Evolutionary conservation across 2,329 filamentous ascomycete genomes (phyloP), one percentile per base, ranked within the genome.

Genomic region (Fusarium nodosum): DNA sequence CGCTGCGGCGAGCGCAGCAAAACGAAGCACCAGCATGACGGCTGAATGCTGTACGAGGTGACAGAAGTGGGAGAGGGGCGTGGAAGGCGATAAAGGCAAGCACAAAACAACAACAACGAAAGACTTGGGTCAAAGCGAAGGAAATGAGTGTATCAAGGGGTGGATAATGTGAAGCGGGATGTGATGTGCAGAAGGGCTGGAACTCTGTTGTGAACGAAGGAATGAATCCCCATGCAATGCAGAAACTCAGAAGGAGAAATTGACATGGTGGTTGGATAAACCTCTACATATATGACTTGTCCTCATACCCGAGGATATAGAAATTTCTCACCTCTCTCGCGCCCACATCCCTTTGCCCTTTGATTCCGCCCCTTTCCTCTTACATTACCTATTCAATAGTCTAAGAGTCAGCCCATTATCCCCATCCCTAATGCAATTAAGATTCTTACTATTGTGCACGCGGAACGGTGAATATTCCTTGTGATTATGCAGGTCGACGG

Each of bases 1-100:
- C 38, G 69, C 60, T 61, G 66, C 71, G 64, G 56, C 46, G n/a
- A 73, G 64, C 48, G 60, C 69, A 64, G 51, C 66, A 68, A 58
- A 39, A 18, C 58, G 63, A 38, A 62, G 47, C 46, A 60, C 28
- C 34, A 41, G 36, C 71, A 73, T 73, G n/a, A 28, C 12, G 48
- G n/a, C 24, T 26, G 34, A 16, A 51, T 51, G 48, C 26, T 28
- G 48, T 39, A n/a, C 33, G 33, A 51, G 33, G 48, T 51, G 48
- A 51, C 33, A 28, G 33, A 51, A 39, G 48, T 36, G 11, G 22
- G 28, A 28, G 48, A 51, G 48, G 22, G 16, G 45, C 46, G 34
- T 42, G 34, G 18, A 51, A 58, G 10, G 44, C 24, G 9, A 28
- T 11, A 42, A 22, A 36, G 28, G n/a, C 26, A 61, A 20, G 36